Conservation (phyloP, 192 early-diverging fungal genomes). For the Entophlyctis helioformis region DNA sequence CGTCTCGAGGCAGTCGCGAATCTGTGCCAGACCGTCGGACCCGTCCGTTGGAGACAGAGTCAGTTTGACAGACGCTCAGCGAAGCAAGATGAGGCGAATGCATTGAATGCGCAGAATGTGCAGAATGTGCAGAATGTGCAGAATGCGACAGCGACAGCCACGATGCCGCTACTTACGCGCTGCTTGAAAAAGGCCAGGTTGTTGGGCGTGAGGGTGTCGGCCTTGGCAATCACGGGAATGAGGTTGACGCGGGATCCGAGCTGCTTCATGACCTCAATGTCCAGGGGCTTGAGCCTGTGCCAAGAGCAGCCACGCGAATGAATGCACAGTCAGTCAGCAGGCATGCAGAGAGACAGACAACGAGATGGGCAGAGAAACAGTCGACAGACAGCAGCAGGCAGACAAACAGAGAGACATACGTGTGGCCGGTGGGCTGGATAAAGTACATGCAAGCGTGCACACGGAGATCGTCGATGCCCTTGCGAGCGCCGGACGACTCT, state of each 20-base stretch:
- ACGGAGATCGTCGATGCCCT: conserved; percentile 82
- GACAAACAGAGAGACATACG: conserved; percentile 26
- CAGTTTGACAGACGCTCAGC: background rate
- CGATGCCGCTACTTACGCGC: no score
- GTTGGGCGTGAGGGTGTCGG: conserved; percentile 89
- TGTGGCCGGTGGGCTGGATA: conserved; percentile 96
- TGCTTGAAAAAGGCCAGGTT: conserved; percentile 91
- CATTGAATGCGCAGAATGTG: background rate
- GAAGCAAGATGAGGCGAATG: conserved; percentile 3
- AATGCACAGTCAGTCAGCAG: no score
- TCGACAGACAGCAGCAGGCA: background rate
- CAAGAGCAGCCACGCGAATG: no score
- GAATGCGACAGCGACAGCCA: conserved; percentile 2
- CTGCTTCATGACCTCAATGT: conserved; percentile 97
- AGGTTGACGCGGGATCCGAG: conserved; percentile 92
- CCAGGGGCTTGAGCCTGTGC: conserved; percentile 68
- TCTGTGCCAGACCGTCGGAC: no score
- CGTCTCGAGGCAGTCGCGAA: conserved; percentile 79
- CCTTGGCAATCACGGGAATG: conserved; percentile 97
- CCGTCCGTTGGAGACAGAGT: background rate
- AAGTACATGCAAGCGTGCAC: conserved; percentile 99
- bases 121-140: background rate
- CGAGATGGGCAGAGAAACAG: no score
- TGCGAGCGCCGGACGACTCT: conserved; percentile 77
- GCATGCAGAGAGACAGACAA: no score